Evolutionary conservation across 2,329 filamentous ascomycete genomes (phyloP).

Genomic region (Sporothrix variecibatus): DNA sequence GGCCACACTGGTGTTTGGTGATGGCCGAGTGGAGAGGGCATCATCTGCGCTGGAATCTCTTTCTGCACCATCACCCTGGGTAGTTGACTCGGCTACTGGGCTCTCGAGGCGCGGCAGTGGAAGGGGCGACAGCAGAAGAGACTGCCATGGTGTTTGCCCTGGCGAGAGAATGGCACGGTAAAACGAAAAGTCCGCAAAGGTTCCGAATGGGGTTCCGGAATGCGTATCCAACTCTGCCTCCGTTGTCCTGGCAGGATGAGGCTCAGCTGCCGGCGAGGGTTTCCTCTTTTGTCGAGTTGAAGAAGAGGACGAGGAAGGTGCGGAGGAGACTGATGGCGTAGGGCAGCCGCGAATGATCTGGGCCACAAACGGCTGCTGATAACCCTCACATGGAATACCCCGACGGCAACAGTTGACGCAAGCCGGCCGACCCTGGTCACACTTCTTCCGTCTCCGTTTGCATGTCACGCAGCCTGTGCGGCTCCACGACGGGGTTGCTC

Average conservation of each 20-base stretch:
- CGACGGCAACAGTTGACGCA: background rate
- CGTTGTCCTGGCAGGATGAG: background rate
- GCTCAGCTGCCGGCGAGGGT: background rate
- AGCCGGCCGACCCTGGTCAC: background rate
- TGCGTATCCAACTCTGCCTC: background rate
- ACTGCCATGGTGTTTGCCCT: background rate
- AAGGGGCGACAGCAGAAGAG: background rate
- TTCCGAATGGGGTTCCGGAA: background rate
- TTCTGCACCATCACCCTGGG: background rate
- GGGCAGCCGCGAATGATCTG: slow-evolving; percentile 1
- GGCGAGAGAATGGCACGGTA: background rate
- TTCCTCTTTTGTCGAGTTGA: background rate
- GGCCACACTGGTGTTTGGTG: background rate
- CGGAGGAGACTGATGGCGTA: background rate
- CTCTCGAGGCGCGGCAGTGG: background rate
- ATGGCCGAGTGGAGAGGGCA: background rate
- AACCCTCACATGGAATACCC: background rate
- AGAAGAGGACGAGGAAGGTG: background rate
- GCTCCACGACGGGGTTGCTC: background rate
- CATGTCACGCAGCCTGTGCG: background rate
- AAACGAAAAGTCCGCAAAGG: background rate
- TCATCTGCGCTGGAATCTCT: background rate
- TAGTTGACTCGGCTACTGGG: background rate
- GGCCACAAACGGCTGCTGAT: background rate
- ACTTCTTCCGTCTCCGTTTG: background rate